Base-by-base conservation (phyloP, 2,329 filamentous ascomycete genomes). In the Alternaria sp. region DNA sequence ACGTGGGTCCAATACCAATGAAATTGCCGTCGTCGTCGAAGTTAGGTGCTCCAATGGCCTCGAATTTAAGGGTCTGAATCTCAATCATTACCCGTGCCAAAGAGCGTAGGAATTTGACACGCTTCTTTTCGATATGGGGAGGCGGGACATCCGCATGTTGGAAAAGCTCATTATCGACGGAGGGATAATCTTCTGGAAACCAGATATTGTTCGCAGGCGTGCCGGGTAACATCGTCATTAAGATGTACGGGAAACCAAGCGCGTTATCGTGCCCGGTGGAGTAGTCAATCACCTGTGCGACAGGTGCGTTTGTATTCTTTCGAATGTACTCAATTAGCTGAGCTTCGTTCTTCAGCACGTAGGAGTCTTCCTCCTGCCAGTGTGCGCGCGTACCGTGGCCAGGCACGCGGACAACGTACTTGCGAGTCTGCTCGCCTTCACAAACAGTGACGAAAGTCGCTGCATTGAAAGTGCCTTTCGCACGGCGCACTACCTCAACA, bases 211-310 rank as follows among this genome's bases (percentile, higher is more conserved):
- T 61, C 13, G 67, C 58, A 9, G 59, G 46, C 17, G 58, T 40
- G 12, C 70, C 65, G 8, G 60, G 15, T 15, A 68, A 6, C 43
- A 40, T 56, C 2, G 45, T 57, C 67, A 72, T 69, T 5, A 73
- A 12, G 21, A 69, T 67, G 28, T 65, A 73, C 4, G 72, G 72
- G 4, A 61, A 65, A 5, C 59, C 47, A 23, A 74, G 64, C 6
- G 32, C 52, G 45, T 70, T 73, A 11, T 65, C 36, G 6, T 66
- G 40, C 5, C 59, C 47, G 6, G 57, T 46, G 36, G 67, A 60
- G 21, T 60, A 72, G 6, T 55, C 59, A 12, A 69, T 19, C 9
- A 71, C 55, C 4, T 60, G 54, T 6, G 72, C 70, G 5, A 70
- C 51, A 1, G 68, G 70, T 12, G 69, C 49, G 1, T 45, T 19